Conservation (phyloP, 2,329 filamentous ascomycete genomes). For the Ploettnerulaceae sp. region DNA sequence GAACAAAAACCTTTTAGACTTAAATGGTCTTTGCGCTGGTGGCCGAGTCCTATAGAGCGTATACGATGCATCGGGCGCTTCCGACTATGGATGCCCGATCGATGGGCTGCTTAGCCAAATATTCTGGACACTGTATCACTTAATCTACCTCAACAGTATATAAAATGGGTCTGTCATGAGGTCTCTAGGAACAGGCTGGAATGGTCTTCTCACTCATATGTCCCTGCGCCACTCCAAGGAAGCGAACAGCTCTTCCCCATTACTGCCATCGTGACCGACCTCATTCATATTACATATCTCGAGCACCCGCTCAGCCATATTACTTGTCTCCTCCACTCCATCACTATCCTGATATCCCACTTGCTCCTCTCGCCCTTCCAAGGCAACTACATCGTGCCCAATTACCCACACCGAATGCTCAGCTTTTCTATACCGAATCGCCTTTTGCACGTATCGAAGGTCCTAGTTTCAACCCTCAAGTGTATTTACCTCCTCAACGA, state of each 20-base stretch:
- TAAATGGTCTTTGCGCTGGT: neutral
- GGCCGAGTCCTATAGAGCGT: neutral
- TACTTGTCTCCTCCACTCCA: neutral
- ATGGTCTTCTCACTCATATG: constrained; percentile 1
- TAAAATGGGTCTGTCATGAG: neutral
- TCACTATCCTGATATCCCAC: neutral
- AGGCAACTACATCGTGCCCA: too few relatives aligned
- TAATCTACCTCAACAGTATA: neutral
- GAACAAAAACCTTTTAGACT: too few relatives aligned
- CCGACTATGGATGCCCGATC: neutral
- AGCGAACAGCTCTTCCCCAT: neutral
- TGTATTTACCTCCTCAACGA: too few relatives aligned
- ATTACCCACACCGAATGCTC: too few relatives aligned
- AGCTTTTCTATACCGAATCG: too few relatives aligned
- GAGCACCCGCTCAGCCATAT: neutral
- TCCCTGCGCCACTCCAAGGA: neutral
- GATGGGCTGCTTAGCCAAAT: neutral
- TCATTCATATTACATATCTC: neutral
- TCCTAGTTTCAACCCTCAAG: too few relatives aligned
- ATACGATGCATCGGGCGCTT: too few relatives aligned
- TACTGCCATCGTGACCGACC: neutral
- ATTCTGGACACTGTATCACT: too few relatives aligned
- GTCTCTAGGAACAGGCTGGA: neutral
- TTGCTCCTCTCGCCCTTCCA: neutral
- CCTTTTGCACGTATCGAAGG: too few relatives aligned